These are phyloP conservation scores for Alternaria rosae DNA, from an alignment of 2,329 filamentous ascomycete species.

Conservation along the genomic window DNA sequence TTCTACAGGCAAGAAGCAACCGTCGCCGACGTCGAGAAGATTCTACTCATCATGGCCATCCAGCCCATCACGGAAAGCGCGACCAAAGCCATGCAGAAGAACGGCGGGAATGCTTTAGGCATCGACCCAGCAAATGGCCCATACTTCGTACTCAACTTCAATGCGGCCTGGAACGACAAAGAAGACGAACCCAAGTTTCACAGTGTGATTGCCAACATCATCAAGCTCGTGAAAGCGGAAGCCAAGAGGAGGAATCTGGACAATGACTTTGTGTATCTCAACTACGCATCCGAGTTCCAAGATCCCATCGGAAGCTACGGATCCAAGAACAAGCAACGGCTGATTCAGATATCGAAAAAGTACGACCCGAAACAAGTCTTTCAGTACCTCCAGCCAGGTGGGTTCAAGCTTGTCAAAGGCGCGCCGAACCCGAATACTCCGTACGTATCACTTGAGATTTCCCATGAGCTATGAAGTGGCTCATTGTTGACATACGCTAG, in stretches of 20 bases:
- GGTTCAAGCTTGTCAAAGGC: constrained; percentile 46
- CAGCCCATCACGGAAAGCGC: constrained; percentile 23
- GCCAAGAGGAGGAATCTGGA: constrained; percentile 12
- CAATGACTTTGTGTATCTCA: constrained; percentile 23
- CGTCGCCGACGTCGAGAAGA: constrained; percentile 21
- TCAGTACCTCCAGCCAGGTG: constrained; percentile 50
- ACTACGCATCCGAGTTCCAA: constrained; percentile 45
- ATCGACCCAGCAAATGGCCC: constrained; percentile 24
- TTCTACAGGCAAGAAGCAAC: constrained; percentile 23
- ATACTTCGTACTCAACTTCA: constrained; percentile 23
- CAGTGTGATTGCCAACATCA: constrained; percentile 11
- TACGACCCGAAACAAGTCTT: constrained; percentile 53
- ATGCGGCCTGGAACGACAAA: constrained; percentile 12
- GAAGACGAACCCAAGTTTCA: constrained; percentile 20
- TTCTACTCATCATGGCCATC: constrained; percentile 25
- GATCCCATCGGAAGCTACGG: constrained; percentile 53
- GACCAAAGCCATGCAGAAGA: constrained; percentile 20
- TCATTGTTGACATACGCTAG: not conserved
- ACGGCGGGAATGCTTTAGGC: constrained; percentile 37
- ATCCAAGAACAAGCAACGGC: constrained; percentile 17
- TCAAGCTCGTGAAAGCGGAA: constrained; percentile 10
- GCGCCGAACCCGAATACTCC: constrained; percentile 1
- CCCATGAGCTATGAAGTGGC: not conserved
- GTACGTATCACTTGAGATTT: not conserved
- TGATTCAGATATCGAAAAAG: constrained; percentile 42